Conservation (phyloP, 148 eudicot genomes). For the Rhododendron vialii region DNA sequence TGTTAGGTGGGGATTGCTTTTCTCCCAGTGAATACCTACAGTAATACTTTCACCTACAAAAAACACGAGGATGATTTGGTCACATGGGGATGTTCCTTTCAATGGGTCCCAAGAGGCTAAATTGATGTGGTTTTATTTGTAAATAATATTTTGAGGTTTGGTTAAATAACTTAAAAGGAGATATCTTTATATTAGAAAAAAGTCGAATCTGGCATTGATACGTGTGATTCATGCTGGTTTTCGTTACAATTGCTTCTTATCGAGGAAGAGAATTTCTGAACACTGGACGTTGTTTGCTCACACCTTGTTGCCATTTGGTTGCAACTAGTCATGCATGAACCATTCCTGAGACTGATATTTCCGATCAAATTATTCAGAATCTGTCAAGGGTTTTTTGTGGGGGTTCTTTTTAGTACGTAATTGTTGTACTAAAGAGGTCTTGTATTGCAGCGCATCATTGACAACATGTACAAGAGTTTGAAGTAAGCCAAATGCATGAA, state of each 20-base stretch:
- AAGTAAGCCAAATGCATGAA: slow-evolving; percentile 24
- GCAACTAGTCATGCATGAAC: not conserved
- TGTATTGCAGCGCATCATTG: slow-evolving; percentile 53
- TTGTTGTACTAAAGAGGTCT: not conserved
- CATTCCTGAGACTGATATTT: not conserved
- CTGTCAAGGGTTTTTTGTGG: not conserved
- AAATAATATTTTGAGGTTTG: not conserved
- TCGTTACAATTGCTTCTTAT: not conserved
- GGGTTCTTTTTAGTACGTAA: not conserved
- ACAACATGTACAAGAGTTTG: slow-evolving; percentile 59
- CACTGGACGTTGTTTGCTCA: not conserved
- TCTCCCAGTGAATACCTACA: not conserved
- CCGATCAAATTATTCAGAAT: not conserved
- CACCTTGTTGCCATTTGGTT: not conserved
- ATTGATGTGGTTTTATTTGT: not conserved
- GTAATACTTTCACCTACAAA: not conserved
- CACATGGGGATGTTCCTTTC: not conserved
- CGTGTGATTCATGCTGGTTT: not conserved
- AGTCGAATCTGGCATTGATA: not conserved
- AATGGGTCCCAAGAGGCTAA: not conserved
- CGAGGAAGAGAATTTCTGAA: not conserved
- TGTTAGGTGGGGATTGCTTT: not conserved
- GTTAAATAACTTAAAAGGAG: not conserved
- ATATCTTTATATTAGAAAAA: not conserved
- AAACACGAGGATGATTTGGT: not conserved